Evolutionary conservation across 441 rosid genomes (phyloP), one percentile per base, ranked within the genome.

Genomic region (Adansonia madagascariensis): DNA sequence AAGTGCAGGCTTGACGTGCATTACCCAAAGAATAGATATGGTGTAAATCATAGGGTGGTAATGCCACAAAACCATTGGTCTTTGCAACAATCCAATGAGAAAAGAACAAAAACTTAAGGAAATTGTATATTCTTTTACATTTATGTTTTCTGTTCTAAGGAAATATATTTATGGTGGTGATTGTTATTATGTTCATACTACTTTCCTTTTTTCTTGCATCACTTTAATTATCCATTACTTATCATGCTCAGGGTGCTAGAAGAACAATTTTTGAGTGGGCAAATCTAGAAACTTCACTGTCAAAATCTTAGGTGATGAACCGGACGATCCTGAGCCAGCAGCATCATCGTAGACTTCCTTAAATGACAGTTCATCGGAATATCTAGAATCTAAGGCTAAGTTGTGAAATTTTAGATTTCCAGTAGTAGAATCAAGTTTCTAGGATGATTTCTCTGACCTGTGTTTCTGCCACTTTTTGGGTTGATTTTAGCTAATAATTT

Each of bases 41-140:
- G 99, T 97, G 99, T 59, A 98, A 97, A 78, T 97, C 99, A 27
- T 94, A 98, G 99, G 92, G 99, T 68, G 99, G 98, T 71, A 94
- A 91, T 83, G 89, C 97, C 82, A 93, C 99, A 56, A 97, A 97
- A 97, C 99, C 41, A 93, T 97, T 60, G 99, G 93, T 80, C 97
- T 97, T 77, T 93, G 99, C 93, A 97, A 97, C 83, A 97, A 97
- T 85, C 99, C 99, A 64, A 97, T 94, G 99, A 97, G 98, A 41
- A 97, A 97, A 84, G 99, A 97, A 81, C 99, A 98, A 68, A 97
- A 97, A 82, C 98, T 94, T 84, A 91, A 94, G 97, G 99, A 91
- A 79, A 74, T 41, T 47, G 8, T 43, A 10, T 53, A 14, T 9
- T 18, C 24, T 39, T 39, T 43, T 2, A 31, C 4, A 3, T 31